A percentile compares a stretch with the other conserved stretches of the same genome.
phyloP scores from a whole-genome alignment of 2,329 filamentous ascomycete species.

The Claviceps sp. region DNA sequence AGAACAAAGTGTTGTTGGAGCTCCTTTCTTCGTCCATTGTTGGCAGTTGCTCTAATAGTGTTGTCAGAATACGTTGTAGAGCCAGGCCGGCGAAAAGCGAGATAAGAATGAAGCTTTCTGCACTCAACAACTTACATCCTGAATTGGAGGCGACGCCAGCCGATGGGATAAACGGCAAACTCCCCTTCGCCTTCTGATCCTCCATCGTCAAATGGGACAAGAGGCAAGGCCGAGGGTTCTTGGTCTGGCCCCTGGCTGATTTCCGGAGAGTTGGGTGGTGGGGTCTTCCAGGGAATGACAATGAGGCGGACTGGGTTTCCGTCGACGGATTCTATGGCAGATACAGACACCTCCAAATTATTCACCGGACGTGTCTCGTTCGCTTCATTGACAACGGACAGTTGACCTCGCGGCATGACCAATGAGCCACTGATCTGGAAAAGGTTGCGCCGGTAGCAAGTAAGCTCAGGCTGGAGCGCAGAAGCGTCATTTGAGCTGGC shows the following conservation, averaged over 20 bases:
- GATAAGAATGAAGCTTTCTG: conserved; percentile 14
- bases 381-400: conserved; percentile 71
- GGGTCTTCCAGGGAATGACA: conserved; percentile 96
- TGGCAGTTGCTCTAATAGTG: conserved; percentile 63
- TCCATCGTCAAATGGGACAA: conserved; percentile 54
- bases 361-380: conserved; percentile 74
- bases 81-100: too few species aligned
- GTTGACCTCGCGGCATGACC: conserved; percentile 61
- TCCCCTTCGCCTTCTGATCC: conserved; percentile 54
- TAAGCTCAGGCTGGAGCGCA: conserved; percentile 64
- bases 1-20: conserved; percentile 93
- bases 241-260: conserved; percentile 56
- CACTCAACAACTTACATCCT: conserved; percentile 50
- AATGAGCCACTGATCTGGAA: conserved; percentile 92
- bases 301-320: conserved; percentile 86
- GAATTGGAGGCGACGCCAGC: conserved; percentile 89
- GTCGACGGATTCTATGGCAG: conserved; percentile 88
- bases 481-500: conserved; percentile 45
- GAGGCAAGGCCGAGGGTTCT: conserved; percentile 70
- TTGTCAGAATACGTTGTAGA: not conserved
- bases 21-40: conserved; percentile 89
- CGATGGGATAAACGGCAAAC: conserved; percentile 80
- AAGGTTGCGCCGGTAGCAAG: conserved; percentile 88
- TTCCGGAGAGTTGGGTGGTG: conserved; percentile 63
- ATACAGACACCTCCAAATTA: conserved; percentile 75